Base-by-base conservation (phyloP, 2,329 filamentous ascomycete genomes). In the Neopestalotiopsis sp. region DNA sequence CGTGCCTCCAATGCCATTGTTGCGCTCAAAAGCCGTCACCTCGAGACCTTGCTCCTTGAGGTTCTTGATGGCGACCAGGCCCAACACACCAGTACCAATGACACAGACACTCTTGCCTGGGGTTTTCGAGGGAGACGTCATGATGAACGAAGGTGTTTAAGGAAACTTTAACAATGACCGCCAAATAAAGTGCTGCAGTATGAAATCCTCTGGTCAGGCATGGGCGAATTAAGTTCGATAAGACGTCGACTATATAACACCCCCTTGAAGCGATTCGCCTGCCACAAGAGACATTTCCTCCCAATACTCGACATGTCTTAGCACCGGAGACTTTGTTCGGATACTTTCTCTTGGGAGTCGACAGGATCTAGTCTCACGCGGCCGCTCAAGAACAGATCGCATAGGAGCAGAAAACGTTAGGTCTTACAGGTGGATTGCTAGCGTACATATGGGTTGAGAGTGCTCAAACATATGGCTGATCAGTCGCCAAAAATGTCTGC, bases 21-120 rank as follows among this genome's bases (percentile, higher is more conserved):
- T 56, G 20, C 42, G 38, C 42, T 65, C 62, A 9, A 65, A 52
- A 24, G 62, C 42, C 20, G 62, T 65, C 10, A 65, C 62, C 7
- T 65, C 20, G 17, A 65, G 62, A 28, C 62, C 62, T 30, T 65
- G 62, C 42, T 65, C 62, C 38, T 24, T 34, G 24, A 65, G 62
- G 40, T 65, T 65, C 62, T 65, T 65, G 38, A 56, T 49, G 12
- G 62, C 62, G 20, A 56, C 38, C 38, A 65, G n/a, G 28, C 62
- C 62, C 10, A 65, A 20, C 10, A 30, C 40, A 24, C 62, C 62
- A 14, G 62, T 20, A 12, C 62, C 62, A 4, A 65, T 30, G 20
- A 65, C 42, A 10, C 62, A 65, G 4, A 65, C 62, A 20, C 24
- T 17, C 4, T 52, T 52, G 24, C 42, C 62, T 10, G 32, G 30